Conservation (phyloP, 495 filamentous ascomycete genomes). For the Neurospora intermedia region DNA sequence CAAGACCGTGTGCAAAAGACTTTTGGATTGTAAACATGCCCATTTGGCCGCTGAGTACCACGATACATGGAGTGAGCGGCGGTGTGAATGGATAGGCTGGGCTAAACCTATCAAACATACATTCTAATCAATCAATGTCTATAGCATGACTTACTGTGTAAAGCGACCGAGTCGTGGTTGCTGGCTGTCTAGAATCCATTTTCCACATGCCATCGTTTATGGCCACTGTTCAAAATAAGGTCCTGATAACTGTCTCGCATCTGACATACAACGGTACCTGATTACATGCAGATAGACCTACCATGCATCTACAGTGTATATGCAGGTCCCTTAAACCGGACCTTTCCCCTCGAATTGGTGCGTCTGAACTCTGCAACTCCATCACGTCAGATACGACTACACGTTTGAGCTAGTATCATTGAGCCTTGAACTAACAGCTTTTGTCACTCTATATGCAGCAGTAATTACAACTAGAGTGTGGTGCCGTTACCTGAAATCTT, state of each 20-base stretch:
- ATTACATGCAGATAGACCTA: background rate
- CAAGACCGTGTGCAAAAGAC: background rate
- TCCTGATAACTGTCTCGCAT: background rate
- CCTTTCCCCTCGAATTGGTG: background rate
- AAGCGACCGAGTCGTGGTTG: background rate
- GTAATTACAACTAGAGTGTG: background rate
- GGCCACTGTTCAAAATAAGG: background rate
- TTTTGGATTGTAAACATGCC: background rate
- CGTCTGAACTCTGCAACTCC: background rate
- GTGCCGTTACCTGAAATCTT: background rate
- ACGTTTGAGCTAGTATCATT: background rate
- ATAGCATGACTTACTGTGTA: background rate
- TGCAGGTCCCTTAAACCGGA: background rate
- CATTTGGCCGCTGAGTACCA: background rate
- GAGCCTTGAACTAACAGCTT: background rate
- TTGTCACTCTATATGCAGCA: background rate
- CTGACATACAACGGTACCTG: background rate
- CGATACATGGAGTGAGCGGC: background rate
- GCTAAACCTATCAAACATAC: background rate
- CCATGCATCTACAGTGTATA: background rate
- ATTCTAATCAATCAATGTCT: background rate
- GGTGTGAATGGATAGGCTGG: background rate
- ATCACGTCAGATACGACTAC: background rate
- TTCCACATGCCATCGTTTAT: background rate
- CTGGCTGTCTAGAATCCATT: background rate